A percentile compares a stretch with the other conserved stretches of the same genome.
These are phyloP conservation scores for Zygoascus hellenicus DNA, from an alignment of 1,139 yeast genomes.

Conservation along the genomic window DNA sequence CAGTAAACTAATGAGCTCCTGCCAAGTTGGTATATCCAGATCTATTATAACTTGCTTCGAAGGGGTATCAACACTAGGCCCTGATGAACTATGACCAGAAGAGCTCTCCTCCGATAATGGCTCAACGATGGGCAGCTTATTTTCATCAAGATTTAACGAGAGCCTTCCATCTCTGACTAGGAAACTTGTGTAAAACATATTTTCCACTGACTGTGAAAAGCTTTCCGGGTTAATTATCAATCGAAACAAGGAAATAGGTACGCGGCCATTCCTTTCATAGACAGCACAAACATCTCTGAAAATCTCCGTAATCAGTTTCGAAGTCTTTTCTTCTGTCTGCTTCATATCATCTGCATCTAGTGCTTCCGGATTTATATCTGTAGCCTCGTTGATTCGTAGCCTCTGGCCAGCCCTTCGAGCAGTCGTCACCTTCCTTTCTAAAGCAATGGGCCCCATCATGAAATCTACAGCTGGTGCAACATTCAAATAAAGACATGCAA, in stretches of 20 bases:
- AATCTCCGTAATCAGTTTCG: conserved; percentile 16
- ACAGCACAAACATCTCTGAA: conserved; percentile 6
- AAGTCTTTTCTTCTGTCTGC: conserved; percentile 27
- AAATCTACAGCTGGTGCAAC: conserved; percentile 54
- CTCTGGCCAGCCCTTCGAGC: conserved; percentile 4
- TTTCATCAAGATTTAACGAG: conserved; percentile 41
- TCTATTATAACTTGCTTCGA: conserved; percentile 62
- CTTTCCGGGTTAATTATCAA: conserved; percentile 71
- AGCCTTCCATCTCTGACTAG: conserved; percentile 68
- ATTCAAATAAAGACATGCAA: conserved; percentile 44
- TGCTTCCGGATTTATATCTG: conserved; percentile 49
- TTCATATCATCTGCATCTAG: conserved; percentile 49
- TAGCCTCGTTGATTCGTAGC: conserved; percentile 23
- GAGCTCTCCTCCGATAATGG: conserved; percentile 26
- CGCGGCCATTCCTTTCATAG: conserved; percentile 27
- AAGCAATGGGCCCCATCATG: conserved; percentile 57
- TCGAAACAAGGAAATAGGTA: conserved; percentile 52
- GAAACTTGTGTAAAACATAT: conserved; percentile 75
- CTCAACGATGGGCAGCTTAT: conserved; percentile 43
- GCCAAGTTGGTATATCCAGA: conserved; percentile 63
- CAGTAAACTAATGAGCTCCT: conserved; percentile 32
- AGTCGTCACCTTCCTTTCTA: conserved; percentile 9
- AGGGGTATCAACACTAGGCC: conserved; percentile 29
- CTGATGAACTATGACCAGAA: conserved; percentile 29
- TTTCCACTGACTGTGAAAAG: conserved; percentile 76